Evolutionary conservation across 768 basidiomycete genomes (phyloP).

Genomic region (Lactarius sanguifluus): DNA sequence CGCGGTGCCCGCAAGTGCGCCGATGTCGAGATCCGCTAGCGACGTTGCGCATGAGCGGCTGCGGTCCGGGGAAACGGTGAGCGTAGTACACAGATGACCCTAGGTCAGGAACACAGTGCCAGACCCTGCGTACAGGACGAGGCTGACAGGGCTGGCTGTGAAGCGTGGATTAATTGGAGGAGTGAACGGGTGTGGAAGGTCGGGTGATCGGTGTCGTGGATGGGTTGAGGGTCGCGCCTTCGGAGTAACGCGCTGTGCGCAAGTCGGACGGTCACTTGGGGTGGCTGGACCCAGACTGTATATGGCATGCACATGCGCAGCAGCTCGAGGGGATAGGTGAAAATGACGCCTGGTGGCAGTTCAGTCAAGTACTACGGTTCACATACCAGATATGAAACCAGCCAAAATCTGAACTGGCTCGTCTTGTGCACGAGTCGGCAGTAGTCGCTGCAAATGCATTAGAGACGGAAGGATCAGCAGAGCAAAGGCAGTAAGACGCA

Average conservation of each 20-base stretch:
- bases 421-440: slow-evolving; percentile 81
- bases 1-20: too few species aligned
- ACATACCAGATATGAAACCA: slow-evolving; percentile 82
- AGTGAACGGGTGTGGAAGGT: slow-evolving; percentile 66
- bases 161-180: slow-evolving; percentile 94
- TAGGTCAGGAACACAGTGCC: too few species aligned
- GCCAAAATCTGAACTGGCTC: slow-evolving; percentile 77
- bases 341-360: slow-evolving; percentile 38
- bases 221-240: slow-evolving; percentile 43
- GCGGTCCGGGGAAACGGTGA: too few species aligned
- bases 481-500: slow-evolving; percentile 30
- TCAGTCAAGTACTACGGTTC: slow-evolving; percentile 31
- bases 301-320: slow-evolving; percentile 86
- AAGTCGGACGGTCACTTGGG: slow-evolving; percentile 47
- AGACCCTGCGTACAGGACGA: too few species aligned
- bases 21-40: too few species aligned
- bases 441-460: slow-evolving; percentile 58
- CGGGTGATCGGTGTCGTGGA: slow-evolving; percentile 31
- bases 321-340: slow-evolving; percentile 94
- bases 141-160: slow-evolving; percentile 47
- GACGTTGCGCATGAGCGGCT: too few species aligned
- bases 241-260: slow-evolving; percentile 60
- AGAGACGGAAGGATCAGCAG: background rate
- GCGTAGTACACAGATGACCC: too few species aligned
- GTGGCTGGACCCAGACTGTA: slow-evolving; percentile 23